Evolutionary conservation across 2,329 filamentous ascomycete species (phyloP).

Genomic region (Aspergillus sp.): DNA sequence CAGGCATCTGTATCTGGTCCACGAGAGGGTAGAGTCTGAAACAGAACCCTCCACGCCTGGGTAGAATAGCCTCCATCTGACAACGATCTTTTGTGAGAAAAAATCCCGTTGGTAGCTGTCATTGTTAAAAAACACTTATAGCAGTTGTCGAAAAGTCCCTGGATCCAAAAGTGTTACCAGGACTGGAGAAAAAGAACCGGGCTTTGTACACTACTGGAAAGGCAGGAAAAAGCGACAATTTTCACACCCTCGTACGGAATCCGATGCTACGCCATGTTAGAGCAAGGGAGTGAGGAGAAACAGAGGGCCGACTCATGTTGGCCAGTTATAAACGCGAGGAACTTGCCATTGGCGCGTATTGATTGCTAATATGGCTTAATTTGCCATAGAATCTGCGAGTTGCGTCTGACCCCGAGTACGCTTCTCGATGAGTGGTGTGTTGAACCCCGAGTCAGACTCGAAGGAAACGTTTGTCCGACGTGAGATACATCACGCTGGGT

Average conservation of each 20-base stretch:
- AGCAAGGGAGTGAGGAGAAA: not conserved
- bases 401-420: not conserved
- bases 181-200: not conserved
- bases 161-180: not conserved
- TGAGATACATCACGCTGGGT: not conserved
- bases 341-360: not conserved
- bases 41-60: not conserved
- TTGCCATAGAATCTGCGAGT: conserved; percentile 29
- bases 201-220: not conserved
- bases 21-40: conserved; percentile 2
- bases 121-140: not conserved
- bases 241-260: not conserved
- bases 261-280: not conserved
- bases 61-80: not conserved
- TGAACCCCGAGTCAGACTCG: not conserved
- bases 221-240: not conserved
- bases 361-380: conserved; percentile 23
- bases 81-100: not conserved
- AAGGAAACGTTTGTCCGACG: not conserved
- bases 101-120: not conserved
- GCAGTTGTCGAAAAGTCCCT: not conserved
- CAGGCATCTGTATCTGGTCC: conserved; percentile 1
- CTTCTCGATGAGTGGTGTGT: not conserved
- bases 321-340: not conserved
- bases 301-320: not conserved